Evolutionary conservation across 352 stramenopile species (phyloP).

Genomic region (Peronospora belbahrii): DNA sequence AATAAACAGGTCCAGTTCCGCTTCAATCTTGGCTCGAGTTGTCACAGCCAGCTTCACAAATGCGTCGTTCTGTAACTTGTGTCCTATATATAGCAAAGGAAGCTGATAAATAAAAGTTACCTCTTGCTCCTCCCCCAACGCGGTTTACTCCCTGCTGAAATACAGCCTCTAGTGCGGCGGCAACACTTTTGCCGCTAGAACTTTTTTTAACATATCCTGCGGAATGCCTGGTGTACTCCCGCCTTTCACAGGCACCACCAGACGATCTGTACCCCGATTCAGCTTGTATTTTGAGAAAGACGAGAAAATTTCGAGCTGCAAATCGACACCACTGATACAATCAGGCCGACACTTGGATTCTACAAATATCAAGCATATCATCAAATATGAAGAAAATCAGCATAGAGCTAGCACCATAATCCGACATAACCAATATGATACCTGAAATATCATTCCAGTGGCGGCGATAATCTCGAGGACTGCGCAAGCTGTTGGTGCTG

Average conservation of each 20-base stretch:
- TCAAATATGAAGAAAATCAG: neutral
- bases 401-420: neutral
- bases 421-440: conserved; percentile 6
- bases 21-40: conserved; percentile 42
- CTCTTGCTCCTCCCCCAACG: conserved; percentile 38
- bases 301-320: conserved; percentile 43
- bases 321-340: conserved; percentile 35
- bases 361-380: conserved; percentile 6
- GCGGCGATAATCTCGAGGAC: conserved; percentile 39
- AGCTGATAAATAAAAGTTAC: conserved; percentile 46
- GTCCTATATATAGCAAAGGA: conserved; percentile 45
- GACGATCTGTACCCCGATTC: conserved; percentile 30
- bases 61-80: conserved; percentile 36
- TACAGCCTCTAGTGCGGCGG: conserved; percentile 32
- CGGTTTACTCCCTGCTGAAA: conserved; percentile 42
- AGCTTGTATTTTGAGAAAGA: conserved; percentile 42
- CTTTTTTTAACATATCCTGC: conserved; percentile 35
- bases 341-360: conserved; percentile 29
- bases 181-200: conserved; percentile 25
- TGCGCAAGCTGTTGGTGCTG: conserved; percentile 32
- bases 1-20: conserved; percentile 40
- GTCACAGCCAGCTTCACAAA: conserved; percentile 29
- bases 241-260: conserved; percentile 27
- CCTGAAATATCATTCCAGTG: conserved; percentile 58
- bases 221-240: conserved; percentile 24